These are phyloP conservation scores for Saccharomycopsis sp. DNA, from an alignment of 805 yeast genomes.

Conservation along the genomic window DNA sequence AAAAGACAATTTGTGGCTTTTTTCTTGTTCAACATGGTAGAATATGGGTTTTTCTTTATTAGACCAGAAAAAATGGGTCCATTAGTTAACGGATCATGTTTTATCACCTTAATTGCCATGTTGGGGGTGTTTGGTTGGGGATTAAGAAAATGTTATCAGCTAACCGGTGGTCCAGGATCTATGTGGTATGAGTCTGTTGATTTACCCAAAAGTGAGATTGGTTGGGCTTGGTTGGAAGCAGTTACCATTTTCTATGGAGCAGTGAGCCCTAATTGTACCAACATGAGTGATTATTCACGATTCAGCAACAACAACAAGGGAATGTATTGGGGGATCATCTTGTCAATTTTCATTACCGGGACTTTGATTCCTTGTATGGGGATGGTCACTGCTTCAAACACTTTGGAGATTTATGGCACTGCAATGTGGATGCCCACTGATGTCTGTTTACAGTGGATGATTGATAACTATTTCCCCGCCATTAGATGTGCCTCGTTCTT, in stretches of 20 bases:
- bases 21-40: conserved; percentile 23
- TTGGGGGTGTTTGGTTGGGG: conserved; percentile 32
- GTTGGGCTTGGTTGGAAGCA: too few relatives aligned
- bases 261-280: too few relatives aligned
- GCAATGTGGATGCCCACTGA: conserved; percentile 33
- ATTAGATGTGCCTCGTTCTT: conserved; percentile 30
- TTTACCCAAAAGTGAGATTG: too few relatives aligned
- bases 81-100: too few relatives aligned
- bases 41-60: conserved; percentile 18
- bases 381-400: conserved; percentile 28
- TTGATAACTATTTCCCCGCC: conserved; percentile 40
- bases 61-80: conserved; percentile 21
- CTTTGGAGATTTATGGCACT: conserved; percentile 26
- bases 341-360: conserved; percentile 28
- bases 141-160: too few relatives aligned
- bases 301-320: too few relatives aligned
- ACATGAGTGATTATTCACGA: too few relatives aligned
- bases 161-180: too few relatives aligned
- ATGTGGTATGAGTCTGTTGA: too few relatives aligned
- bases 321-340: too few relatives aligned
- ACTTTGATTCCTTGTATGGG: conserved; percentile 31
- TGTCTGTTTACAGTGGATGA: too few relatives aligned
- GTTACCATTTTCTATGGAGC: too few relatives aligned
- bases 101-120: conserved; percentile 19
- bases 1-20: conserved; percentile 30